Conservation (phyloP, 805 yeast genomes). For the Ogataea degrootiae region DNA sequence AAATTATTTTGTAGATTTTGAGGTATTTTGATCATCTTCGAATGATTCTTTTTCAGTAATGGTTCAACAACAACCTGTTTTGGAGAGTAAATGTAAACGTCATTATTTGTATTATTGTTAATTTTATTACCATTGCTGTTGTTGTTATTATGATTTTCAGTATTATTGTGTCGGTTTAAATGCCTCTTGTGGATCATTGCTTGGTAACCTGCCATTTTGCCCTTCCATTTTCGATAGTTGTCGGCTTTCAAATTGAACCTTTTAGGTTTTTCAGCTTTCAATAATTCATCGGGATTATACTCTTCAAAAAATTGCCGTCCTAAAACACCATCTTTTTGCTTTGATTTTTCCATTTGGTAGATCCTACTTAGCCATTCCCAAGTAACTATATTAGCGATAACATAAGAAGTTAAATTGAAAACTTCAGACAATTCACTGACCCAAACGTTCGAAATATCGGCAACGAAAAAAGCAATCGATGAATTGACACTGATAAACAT, state of each 20-base stretch:
- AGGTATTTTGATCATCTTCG: not conserved
- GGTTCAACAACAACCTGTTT: constrained; percentile 37
- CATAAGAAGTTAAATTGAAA: constrained; percentile 67
- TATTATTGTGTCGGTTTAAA: not conserved
- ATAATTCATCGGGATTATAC: constrained; percentile 21
- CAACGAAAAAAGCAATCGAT: constrained; percentile 67
- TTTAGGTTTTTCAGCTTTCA: not conserved
- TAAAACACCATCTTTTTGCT: constrained; percentile 65
- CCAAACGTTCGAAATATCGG: constrained; percentile 74
- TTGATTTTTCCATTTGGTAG: constrained; percentile 48
- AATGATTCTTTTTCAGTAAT: not conserved
- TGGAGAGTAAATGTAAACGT: constrained; percentile 39
- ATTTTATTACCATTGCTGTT: not conserved
- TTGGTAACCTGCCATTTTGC: constrained; percentile 35
- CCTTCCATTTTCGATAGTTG: constrained; percentile 25
- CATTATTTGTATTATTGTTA: constrained; percentile 18
- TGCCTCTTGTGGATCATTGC: too few species aligned
- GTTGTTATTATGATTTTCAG: not conserved
- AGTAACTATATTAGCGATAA: constrained; percentile 65
- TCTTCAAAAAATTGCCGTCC: constrained; percentile 76
- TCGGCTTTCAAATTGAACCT: constrained; percentile 11
- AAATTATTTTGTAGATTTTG: not conserved
- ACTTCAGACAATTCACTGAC: constrained; percentile 69
- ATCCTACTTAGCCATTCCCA: constrained; percentile 85
- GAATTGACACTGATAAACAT: constrained; percentile 52